Evolutionary conservation across 2,329 filamentous ascomycete genomes (phyloP).

Genomic region (Taxawa tesnikishii): DNA sequence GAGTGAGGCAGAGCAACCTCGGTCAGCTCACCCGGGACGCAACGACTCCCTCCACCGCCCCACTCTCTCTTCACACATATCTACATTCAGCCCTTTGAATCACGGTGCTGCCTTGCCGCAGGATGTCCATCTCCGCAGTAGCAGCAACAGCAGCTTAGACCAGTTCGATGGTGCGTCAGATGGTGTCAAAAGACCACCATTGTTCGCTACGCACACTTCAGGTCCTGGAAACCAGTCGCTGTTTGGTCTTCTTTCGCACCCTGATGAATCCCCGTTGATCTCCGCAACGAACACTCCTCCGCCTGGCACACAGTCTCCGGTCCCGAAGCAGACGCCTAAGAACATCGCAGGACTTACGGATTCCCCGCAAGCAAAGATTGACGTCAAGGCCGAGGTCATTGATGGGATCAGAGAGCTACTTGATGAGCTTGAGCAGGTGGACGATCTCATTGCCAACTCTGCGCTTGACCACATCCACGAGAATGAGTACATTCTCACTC

Average conservation of each 20-base stretch:
- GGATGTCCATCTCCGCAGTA: conserved; percentile 9
- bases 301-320: conserved; percentile 17
- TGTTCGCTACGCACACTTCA: conserved; percentile 50
- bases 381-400: conserved; percentile 80
- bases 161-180: background rate
- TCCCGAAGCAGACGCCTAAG: conserved; percentile 20
- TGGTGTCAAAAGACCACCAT: conserved; percentile 38
- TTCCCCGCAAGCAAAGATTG: conserved; percentile 30
- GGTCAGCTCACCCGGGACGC: conserved; percentile 11
- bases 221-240: conserved; percentile 55
- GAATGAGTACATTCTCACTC: conserved; percentile 82
- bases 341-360: conserved; percentile 19
- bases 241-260: conserved; percentile 74
- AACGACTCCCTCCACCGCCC: conserved; percentile 25
- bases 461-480: conserved; percentile 88
- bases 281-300: conserved; percentile 46
- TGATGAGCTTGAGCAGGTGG: conserved; percentile 85
- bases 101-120: conserved; percentile 22
- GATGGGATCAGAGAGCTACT: conserved; percentile 92
- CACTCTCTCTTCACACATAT: conserved; percentile 27
- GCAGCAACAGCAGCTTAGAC: background rate
- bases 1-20: conserved; percentile 42
- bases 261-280: conserved; percentile 30
- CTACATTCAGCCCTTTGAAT: conserved; percentile 34
- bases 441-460: conserved; percentile 82